A percentile compares a stretch with the other conserved stretches of the same genome.
These are phyloP conservation scores for Fusarium poae DNA, from an alignment of 2,329 filamentous ascomycete species.

Conservation along the genomic window DNA sequence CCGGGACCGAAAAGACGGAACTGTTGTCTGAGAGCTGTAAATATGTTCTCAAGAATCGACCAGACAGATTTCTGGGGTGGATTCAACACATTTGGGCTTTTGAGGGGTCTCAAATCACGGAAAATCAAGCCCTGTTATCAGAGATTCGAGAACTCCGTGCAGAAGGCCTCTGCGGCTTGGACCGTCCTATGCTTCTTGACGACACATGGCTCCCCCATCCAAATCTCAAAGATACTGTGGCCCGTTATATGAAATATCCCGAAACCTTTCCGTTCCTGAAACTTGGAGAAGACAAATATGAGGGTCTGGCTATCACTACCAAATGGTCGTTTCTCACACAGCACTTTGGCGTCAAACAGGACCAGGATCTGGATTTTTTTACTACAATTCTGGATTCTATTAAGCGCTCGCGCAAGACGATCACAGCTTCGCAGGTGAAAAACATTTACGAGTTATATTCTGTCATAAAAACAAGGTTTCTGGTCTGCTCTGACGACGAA, in stretches of 20 bases:
- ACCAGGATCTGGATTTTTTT: constrained; percentile 2
- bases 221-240: background rate
- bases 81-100: constrained; percentile 27
- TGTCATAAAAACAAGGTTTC: constrained; percentile 9
- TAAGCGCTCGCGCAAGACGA: background rate
- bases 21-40: constrained; percentile 4
- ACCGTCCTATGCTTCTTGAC: background rate
- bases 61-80: constrained; percentile 23
- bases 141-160: constrained; percentile 17
- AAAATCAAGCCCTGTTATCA: background rate
- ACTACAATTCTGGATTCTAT: constrained; percentile 11
- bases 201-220: constrained; percentile 23
- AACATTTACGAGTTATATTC: constrained; percentile 17
- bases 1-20: background rate
- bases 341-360: constrained; percentile 6
- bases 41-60: constrained; percentile 13
- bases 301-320: background rate
- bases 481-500: background rate
- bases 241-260: constrained; percentile 14
- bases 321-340: constrained; percentile 25
- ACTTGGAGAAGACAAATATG: background rate
- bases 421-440: background rate
- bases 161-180: constrained; percentile 7
- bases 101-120: constrained; percentile 1
- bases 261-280: constrained; percentile 34